These are phyloP conservation scores for Lodderomyces jiufengensis DNA, from an alignment of 1,139 yeast genomes.

Conservation along the genomic window DNA sequence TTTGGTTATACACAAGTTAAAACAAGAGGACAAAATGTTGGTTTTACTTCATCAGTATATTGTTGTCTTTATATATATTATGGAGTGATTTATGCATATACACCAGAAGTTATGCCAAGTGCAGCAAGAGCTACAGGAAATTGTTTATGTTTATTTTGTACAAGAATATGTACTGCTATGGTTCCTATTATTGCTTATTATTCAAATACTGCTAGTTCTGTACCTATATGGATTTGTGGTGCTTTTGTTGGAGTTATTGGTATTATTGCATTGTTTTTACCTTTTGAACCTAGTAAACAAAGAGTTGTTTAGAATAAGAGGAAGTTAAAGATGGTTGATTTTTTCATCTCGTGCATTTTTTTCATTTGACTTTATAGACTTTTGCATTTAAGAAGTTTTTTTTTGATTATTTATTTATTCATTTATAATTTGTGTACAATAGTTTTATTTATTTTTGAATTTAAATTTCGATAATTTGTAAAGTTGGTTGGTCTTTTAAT, in stretches of 20 bases:
- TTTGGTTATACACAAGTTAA: slow-evolving; percentile 33
- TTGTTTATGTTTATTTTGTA: slow-evolving; percentile 28
- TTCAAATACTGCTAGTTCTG: slow-evolving; percentile 24
- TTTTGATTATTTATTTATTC: too few species aligned
- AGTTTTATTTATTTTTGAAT: too few species aligned
- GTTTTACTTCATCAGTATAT: slow-evolving; percentile 27
- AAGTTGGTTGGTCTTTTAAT: too few species aligned
- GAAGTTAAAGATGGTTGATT: background rate
- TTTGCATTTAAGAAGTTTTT: too few species aligned
- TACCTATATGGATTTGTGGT: slow-evolving; percentile 37
- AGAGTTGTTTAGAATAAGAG: slow-evolving; percentile 18
- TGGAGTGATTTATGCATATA: slow-evolving; percentile 30
- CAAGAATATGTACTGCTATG: slow-evolving; percentile 27
- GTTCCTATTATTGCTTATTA: slow-evolving; percentile 31
- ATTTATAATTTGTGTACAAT: too few species aligned
- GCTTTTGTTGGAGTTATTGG: slow-evolving; percentile 31
- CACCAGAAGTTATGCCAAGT: slow-evolving; percentile 35
- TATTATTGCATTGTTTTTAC: slow-evolving; percentile 25
- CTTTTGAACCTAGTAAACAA: slow-evolving; percentile 32
- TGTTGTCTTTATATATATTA: slow-evolving; percentile 30
- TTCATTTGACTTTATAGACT: too few species aligned
- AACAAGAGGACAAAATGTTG: slow-evolving; percentile 27
- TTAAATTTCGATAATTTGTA: too few species aligned
- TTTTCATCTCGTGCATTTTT: too few species aligned
- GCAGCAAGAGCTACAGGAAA: slow-evolving; percentile 35